Evolutionary conservation across 2,329 filamentous ascomycete genomes (phyloP).

Genomic region (Aureobasidium subglaciale): DNA sequence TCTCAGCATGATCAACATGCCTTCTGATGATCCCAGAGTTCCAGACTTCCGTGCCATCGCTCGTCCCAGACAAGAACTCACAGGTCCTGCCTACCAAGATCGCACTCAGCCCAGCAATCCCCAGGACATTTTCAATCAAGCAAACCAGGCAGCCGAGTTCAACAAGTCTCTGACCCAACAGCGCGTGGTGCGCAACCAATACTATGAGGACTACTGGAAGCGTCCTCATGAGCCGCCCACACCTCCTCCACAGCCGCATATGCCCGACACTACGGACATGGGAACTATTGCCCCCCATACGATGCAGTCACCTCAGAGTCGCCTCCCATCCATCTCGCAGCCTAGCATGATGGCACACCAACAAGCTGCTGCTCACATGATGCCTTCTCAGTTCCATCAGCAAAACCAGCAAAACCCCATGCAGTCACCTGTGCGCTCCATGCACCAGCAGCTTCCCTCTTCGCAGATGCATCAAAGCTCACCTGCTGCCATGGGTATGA

Average conservation of each 20-base stretch:
- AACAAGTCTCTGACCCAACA: conserved; percentile 78
- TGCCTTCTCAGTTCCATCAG: conserved; percentile 14
- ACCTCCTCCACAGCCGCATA: conserved; percentile 39
- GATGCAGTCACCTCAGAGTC: conserved; percentile 38
- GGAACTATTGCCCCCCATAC: conserved; percentile 37
- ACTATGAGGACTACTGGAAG: conserved; percentile 74
- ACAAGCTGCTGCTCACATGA: conserved; percentile 14
- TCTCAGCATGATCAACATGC: conserved; percentile 76
- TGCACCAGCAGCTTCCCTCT: conserved; percentile 52
- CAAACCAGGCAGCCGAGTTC: conserved; percentile 81
- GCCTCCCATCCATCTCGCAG: conserved; percentile 8
- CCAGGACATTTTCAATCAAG: conserved; percentile 75
- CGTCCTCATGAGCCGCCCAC: conserved; percentile 70
- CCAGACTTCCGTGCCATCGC: conserved; percentile 79
- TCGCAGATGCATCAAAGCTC: conserved; percentile 57
- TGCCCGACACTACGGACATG: conserved; percentile 32
- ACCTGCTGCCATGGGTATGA: conserved; percentile 46
- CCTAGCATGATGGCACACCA: conserved; percentile 15
- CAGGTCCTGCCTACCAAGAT: conserved; percentile 82
- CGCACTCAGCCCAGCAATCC: conserved; percentile 68
- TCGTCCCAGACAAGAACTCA: conserved; percentile 81
- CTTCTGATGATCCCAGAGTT: conserved; percentile 69
- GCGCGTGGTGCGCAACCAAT: conserved; percentile 70
- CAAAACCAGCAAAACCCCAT: conserved; percentile 65
- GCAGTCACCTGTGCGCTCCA: conserved; percentile 66